Base-by-base conservation (phyloP, 352 stramenopile genomes). In the Globisporangium cylindrosporum region DNA sequence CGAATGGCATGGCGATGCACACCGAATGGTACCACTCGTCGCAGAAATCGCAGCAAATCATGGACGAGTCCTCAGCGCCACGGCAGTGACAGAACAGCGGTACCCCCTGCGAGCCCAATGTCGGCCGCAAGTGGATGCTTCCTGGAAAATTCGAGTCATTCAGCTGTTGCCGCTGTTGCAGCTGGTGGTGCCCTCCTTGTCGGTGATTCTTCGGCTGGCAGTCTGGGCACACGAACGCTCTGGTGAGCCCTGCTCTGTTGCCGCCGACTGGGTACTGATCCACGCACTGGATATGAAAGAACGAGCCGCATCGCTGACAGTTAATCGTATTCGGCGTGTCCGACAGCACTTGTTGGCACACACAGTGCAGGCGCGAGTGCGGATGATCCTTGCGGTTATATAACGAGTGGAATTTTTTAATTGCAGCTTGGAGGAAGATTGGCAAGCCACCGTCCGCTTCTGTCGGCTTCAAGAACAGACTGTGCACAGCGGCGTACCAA, bases 21-120 rank as follows among this genome's bases (percentile, higher is more conserved):
- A 53, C 59, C 0, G 80, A 78, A 60, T 95, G 88, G 59, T 94
- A 95, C 88, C 88, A 95, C 75, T 95, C 88, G 64, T 95, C 88
- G 46, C 88, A 95, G 59, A 91, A 89, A 57, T 95, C 88, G 64
- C 88, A 95, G 73, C 88, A 95, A 56, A 95, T 92, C 88, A 95
- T 95, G 20, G 88, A 78, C n/a, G 77, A 64, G 48, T 81, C 71
- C 27, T 95, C 88, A 0, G 68, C 62, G 6, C 81, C 80, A 27
- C 88, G 78, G 29, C 88, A 95, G n/a, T 87, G 63, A 53, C 88
- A 95, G 59, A 93, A 95, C 12, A 90, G 62, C 32, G 74, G 74
- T 32, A 72, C 73, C 67, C 65, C 65, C 27, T 70, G 65, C 10
- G 65, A 70, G 4, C 65, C 65, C 57, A 70, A 41, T 7, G 65